These are phyloP conservation scores for Candida sp. DNA, from an alignment of 1,139 yeast genomes.

Conservation along the genomic window DNA sequence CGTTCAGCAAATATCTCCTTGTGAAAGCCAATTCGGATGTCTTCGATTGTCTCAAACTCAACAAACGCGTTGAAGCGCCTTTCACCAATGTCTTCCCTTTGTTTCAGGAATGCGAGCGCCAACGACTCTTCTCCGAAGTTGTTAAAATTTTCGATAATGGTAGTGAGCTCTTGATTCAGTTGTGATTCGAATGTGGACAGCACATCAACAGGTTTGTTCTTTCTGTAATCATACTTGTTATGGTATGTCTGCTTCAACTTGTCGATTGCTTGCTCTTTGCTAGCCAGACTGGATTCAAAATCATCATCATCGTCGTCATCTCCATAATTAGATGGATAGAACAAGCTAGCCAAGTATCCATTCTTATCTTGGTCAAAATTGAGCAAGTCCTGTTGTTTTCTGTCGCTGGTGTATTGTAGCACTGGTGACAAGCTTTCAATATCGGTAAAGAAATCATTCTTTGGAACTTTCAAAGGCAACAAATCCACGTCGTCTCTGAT, in stretches of 20 bases:
- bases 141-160: slow-evolving; percentile 16
- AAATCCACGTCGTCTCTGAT: slow-evolving; percentile 65
- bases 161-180: slow-evolving; percentile 10
- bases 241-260: slow-evolving; percentile 18
- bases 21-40: slow-evolving; percentile 33
- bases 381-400: slow-evolving; percentile 43
- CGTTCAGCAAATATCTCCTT: slow-evolving; percentile 29
- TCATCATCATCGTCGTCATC: slow-evolving; percentile 11
- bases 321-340: slow-evolving; percentile 23
- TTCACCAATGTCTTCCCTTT: slow-evolving; percentile 8
- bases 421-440: slow-evolving; percentile 55
- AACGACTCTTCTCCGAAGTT: slow-evolving; percentile 18
- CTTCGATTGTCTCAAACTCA: slow-evolving; percentile 21
- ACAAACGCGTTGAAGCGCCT: slow-evolving; percentile 30
- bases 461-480: slow-evolving; percentile 52
- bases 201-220: not conserved
- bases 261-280: slow-evolving; percentile 16
- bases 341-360: slow-evolving; percentile 27
- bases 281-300: not conserved
- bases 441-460: slow-evolving; percentile 50
- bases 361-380: slow-evolving; percentile 20
- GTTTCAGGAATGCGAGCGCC: slow-evolving; percentile 7
- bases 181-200: slow-evolving; percentile 22
- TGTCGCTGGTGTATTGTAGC: slow-evolving; percentile 20
- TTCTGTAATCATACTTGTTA: slow-evolving; percentile 19